Base-by-base conservation (phyloP, 2,329 filamentous ascomycete species). In the Epichloe glyceriae region DNA sequence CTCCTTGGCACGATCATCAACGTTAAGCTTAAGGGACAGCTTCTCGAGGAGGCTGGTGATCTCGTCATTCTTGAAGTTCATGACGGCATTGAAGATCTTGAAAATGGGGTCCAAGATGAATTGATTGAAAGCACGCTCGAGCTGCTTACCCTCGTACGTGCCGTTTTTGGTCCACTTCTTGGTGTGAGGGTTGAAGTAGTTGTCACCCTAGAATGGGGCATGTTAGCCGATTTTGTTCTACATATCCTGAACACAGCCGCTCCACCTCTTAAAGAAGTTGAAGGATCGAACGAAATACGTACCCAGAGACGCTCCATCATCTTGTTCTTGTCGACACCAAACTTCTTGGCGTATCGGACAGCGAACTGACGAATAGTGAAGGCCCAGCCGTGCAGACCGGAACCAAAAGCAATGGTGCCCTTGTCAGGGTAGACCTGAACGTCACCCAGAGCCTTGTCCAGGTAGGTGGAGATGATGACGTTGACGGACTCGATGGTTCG, bases 261-360 rank as follows among this genome's bases (percentile, higher is more conserved):
- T 15, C 34, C 33, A 11, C 14, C 19, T 8, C 22, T 0, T 4
- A 3, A 12, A 19, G 5, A 8, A 4, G 4, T 10, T 17, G 14
- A n/a, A 35, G 11, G 19, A 3, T 7, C 3, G 34, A 4, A 46
- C 22, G 15, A 10, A 46, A 11, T 20, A 50, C 82, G 72, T 74
- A 88, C 84, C 93, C 93, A 98, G 63, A 98, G 88, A 85, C 93
- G 89, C 80, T 96, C 88, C 87, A 97, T 95, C 93, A 98, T 96
- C 88, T 97, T 97, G 79, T 84, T 86, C 74, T 90, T 90, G 84
- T 98, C 91, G 65, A 98, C 93, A 86, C 93, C 93, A 67, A 98
- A 98, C 79, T 98, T 98, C 89, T 97, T 97, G 75, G 91, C 86
- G 73, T 98, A 98, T 67, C 85, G 83, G 69, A 82, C 73, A 64